Conservation (phyloP, 805 yeast genomes). For the Yarrowia sp. region DNA sequence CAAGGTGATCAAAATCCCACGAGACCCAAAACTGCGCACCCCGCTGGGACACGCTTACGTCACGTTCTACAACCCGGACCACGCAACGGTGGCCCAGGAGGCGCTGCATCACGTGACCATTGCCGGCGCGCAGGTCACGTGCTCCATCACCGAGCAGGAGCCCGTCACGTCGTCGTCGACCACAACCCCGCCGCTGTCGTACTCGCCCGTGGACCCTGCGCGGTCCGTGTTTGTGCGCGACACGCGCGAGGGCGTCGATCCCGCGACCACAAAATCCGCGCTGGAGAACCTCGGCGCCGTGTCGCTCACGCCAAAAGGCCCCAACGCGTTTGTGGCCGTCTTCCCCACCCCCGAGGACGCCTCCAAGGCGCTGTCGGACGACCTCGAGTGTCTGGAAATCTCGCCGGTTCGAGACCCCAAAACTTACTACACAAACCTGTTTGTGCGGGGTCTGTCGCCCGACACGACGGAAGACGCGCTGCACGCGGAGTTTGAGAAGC, state of each 20-base stretch:
- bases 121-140: conserved; percentile 2
- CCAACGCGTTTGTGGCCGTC: conserved; percentile 30
- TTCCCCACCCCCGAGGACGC: conserved; percentile 30
- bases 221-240: conserved; percentile 30
- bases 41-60: conserved; percentile 93
- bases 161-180: background rate
- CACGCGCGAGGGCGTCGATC: conserved; percentile 10
- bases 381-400: conserved; percentile 3
- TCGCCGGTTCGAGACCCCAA: conserved; percentile 27
- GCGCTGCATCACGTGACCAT: background rate
- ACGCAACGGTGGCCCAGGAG: conserved; percentile 12
- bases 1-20: conserved; percentile 86
- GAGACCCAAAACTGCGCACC: conserved; percentile 86
- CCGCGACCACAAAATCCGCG: background rate
- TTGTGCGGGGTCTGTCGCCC: conserved; percentile 34
- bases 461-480: conserved; percentile 12
- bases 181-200: background rate
- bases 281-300: conserved; percentile 15
- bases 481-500: background rate
- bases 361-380: conserved; percentile 13
- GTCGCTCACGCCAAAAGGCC: conserved; percentile 27
- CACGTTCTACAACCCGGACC: conserved; percentile 71
- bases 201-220: conserved; percentile 11
- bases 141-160: conserved; percentile 1
- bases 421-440: conserved; percentile 19